Conservation (phyloP, 495 filamentous ascomycete species). For the Tuber magnatum region DNA sequence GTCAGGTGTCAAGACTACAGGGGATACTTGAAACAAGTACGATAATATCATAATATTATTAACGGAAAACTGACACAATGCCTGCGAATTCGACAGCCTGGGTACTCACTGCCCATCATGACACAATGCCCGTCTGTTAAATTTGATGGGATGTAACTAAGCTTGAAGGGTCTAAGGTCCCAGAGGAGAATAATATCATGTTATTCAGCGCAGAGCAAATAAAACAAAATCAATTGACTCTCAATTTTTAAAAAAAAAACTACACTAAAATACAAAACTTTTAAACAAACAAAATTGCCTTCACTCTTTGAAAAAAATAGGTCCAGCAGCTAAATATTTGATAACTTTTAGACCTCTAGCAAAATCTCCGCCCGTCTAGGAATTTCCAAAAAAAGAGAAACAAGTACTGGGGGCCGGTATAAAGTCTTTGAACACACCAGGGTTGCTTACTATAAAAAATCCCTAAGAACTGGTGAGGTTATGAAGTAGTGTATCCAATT, state of each 20-base stretch:
- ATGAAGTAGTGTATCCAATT: no score
- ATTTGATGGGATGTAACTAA: background rate
- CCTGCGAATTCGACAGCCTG: background rate
- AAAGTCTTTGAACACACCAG: no score
- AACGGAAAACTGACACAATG: background rate
- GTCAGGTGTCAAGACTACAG: no score
- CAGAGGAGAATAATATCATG: background rate
- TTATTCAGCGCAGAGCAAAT: background rate
- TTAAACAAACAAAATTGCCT: background rate
- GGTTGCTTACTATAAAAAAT: no score
- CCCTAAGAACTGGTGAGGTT: no score
- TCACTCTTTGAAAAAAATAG: background rate
- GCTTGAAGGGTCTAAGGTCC: background rate
- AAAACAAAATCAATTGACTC: background rate
- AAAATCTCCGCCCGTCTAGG: no score
- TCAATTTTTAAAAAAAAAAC: background rate
- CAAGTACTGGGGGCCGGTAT: no score
- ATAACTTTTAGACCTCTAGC: no score
- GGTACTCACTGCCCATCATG: background rate
- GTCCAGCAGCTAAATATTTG: no score
- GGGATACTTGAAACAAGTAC: no score
- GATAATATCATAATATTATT: no score
- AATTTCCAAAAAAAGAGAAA: no score
- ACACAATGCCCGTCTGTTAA: background rate
- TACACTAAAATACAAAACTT: background rate